Conservation (phyloP, 2,329 filamentous ascomycete species). For the Peltaster fructicola region DNA sequence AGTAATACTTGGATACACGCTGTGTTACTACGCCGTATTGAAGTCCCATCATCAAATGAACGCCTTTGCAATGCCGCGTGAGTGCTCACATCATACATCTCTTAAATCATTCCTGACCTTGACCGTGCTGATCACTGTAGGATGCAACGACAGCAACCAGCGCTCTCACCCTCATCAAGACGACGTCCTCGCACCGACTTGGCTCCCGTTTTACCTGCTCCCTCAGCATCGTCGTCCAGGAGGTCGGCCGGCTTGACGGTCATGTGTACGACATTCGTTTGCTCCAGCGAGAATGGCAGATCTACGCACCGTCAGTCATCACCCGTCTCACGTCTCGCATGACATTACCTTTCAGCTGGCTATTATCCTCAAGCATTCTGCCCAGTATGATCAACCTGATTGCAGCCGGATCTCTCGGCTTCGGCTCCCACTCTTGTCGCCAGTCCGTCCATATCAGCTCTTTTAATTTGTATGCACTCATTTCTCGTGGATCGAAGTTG, state of each 20-base stretch:
- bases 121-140: no score
- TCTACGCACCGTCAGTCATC: constrained; percentile 32
- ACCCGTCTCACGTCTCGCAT: not conserved
- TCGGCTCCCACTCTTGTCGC: constrained; percentile 70
- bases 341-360: constrained; percentile 55
- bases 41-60: no score
- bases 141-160: no score
- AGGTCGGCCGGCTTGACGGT: constrained; percentile 73
- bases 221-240: constrained; percentile 55
- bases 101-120: no score
- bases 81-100: no score
- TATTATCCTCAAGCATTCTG: constrained; percentile 77
- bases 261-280: constrained; percentile 85
- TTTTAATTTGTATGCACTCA: constrained; percentile 87
- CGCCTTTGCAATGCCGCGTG: no score
- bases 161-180: no score
- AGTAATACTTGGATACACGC: no score
- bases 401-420: constrained; percentile 69
- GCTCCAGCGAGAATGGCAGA: constrained; percentile 57
- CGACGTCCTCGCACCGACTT: no score
- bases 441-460: constrained; percentile 87
- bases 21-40: no score
- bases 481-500: constrained; percentile 58
- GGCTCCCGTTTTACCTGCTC: constrained; percentile 52
- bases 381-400: constrained; percentile 89